A percentile compares a stretch with the other conserved stretches of the same genome.
phyloP scores from a whole-genome alignment of 2,329 filamentous ascomycete genomes.

The Myotisia sp. region DNA sequence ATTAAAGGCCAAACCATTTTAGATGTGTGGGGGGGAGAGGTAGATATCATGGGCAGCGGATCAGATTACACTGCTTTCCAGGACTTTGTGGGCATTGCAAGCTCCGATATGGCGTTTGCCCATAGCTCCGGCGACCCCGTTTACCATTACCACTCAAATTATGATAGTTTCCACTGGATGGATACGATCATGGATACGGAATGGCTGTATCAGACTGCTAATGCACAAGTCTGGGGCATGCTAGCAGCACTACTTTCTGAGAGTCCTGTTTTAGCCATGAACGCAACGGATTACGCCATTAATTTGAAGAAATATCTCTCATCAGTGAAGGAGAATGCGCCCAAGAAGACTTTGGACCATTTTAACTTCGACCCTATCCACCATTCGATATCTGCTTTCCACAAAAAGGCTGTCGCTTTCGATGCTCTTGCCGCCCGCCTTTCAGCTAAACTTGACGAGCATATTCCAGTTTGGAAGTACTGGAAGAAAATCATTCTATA shows the following conservation, averaged over 20 bases:
- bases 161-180: constrained; percentile 79
- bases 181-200: constrained; percentile 54
- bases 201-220: constrained; percentile 47
- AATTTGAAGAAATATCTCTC: constrained; percentile 37
- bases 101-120: constrained; percentile 49
- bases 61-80: constrained; percentile 65
- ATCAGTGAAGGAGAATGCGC: constrained; percentile 15
- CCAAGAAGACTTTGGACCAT: constrained; percentile 10
- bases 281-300: constrained; percentile 49
- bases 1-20: constrained; percentile 52
- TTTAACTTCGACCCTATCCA: constrained; percentile 36
- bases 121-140: constrained; percentile 31
- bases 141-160: constrained; percentile 73
- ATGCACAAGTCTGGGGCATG: constrained; percentile 52
- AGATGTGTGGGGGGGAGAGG: constrained; percentile 51
- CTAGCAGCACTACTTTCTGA: constrained; percentile 49
- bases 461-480: constrained; percentile 65
- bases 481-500: constrained; percentile 52
- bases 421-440: constrained; percentile 38
- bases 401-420: constrained; percentile 35
- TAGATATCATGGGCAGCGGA: constrained; percentile 55
- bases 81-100: constrained; percentile 54
- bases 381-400: constrained; percentile 35
- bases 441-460: constrained; percentile 33
- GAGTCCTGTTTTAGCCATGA: constrained; percentile 48